Conservation (phyloP, 2,329 filamentous ascomycete genomes). For the Exutisphaerella laricina region DNA sequence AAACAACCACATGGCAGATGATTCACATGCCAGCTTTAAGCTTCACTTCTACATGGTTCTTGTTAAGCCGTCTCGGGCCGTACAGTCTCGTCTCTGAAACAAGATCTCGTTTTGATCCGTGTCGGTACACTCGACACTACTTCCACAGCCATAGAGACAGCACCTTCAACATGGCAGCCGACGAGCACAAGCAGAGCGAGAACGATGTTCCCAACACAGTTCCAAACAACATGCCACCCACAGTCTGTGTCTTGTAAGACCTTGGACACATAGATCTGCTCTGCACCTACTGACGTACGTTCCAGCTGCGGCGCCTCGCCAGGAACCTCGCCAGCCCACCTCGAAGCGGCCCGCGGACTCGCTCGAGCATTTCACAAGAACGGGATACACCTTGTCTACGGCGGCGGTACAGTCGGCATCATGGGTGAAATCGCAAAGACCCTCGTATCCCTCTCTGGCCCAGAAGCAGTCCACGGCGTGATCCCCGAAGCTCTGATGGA, state of each 20-base stretch:
- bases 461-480: conserved; percentile 80
- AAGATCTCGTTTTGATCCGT: too few relatives aligned
- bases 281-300: conserved; percentile 8
- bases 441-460: conserved; percentile 75
- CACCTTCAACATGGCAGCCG: conserved; percentile 5
- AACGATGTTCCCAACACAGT: conserved; percentile 11
- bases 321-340: conserved; percentile 67
- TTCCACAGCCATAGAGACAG: background rate
- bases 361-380: conserved; percentile 67
- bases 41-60: background rate
- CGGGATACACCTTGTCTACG: conserved; percentile 83
- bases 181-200: conserved; percentile 6
- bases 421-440: conserved; percentile 93
- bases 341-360: conserved; percentile 71
- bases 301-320: conserved; percentile 70
- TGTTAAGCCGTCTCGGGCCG: background rate
- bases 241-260: conserved; percentile 79
- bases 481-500: conserved; percentile 77
- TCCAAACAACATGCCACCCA: conserved; percentile 43
- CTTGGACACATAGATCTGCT: background rate
- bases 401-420: conserved; percentile 85
- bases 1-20: conserved; percentile 2
- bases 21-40: conserved; percentile 5
- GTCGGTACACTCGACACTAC: too few relatives aligned
- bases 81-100: too few relatives aligned